Evolutionary conservation across 208 protist species (phyloP), one percentile per base, ranked within the genome.

Genomic region (Porcisia hertigi): DNA sequence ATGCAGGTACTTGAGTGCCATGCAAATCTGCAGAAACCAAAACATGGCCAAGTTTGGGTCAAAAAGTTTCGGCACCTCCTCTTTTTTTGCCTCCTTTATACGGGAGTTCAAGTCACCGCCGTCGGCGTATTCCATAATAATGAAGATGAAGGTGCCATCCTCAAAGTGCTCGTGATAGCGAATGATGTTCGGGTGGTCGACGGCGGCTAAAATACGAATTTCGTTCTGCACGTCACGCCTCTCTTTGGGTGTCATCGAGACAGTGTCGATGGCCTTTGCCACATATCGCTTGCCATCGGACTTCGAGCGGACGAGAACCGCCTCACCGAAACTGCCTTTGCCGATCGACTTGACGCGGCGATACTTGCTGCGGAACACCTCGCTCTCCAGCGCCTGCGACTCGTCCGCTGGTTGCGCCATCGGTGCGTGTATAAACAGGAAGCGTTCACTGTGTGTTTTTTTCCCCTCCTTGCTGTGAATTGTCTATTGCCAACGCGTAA

Each of bases 91-190:
- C n/a, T 98, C 86, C 72, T 98, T 96, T 55, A 96, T 97, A 71
- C 98, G 83, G 12, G 89, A 87, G 79, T 87, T 95, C 59, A 98
- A 73, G 67, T 95, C 89, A 0, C 96, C 94, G 45, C 94, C 96
- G 76, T 96, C 94, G 65, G 93, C 95, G 86, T 97, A 98, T 80
- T 98, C 94, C 92, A 98, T 97, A 23, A 94, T 90, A 76, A 98
- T 98, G 70, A 97, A 98, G 55, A 96, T 94, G 54, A 98, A 87
- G 9, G 83, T 86, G 34, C 86, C 88, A 64, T 96, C 93, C 53
- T 93, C 90, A 76, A 97, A 96, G 81, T 98, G 96, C 74, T 95
- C 88, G 30, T 93, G 83, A 70, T 98, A 98, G 67, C 93, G 87
- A 74, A 98, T 95, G 79, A 98, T 98, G 85, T 98, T 97, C 36